A percentile compares a stretch with the other conserved stretches of the same genome.
These are phyloP conservation scores for Tuber aestivum DNA, from an alignment of 495 filamentous ascomycete genomes.

Conservation along the genomic window DNA sequence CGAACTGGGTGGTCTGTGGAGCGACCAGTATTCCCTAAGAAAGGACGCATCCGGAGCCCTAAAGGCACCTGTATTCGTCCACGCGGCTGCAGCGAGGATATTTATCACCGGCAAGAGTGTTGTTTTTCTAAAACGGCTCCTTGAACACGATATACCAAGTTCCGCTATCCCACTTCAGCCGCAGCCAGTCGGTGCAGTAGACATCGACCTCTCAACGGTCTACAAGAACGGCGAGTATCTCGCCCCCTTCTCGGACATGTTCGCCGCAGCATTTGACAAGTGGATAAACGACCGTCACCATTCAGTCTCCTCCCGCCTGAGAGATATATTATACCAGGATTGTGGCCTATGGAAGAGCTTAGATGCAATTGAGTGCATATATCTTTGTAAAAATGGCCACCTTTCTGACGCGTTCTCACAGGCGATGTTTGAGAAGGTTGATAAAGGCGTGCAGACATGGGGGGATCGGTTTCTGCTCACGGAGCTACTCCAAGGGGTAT, in stretches of 20 bases:
- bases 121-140: slow-evolving; percentile 66
- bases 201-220: slow-evolving; percentile 54
- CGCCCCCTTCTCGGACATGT: slow-evolving; percentile 69
- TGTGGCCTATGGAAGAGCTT: slow-evolving; percentile 63
- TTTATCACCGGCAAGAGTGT: slow-evolving; percentile 84
- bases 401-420: slow-evolving; percentile 57
- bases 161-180: not conserved
- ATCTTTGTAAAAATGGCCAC: slow-evolving; percentile 65
- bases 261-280: slow-evolving; percentile 59
- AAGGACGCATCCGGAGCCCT: slow-evolving; percentile 52
- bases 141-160: slow-evolving; percentile 43
- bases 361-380: slow-evolving; percentile 63
- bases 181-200: slow-evolving; percentile 39
- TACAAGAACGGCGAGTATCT: slow-evolving; percentile 49
- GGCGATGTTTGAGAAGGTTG: slow-evolving; percentile 71
- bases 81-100: slow-evolving; percentile 59
- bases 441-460: slow-evolving; percentile 62
- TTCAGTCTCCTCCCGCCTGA: slow-evolving; percentile 58
- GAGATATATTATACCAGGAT: slow-evolving; percentile 58
- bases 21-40: slow-evolving; percentile 62
- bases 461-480: slow-evolving; percentile 76
- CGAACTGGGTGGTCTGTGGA: slow-evolving; percentile 65
- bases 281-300: slow-evolving; percentile 71
- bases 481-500: slow-evolving; percentile 66
- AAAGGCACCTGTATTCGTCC: slow-evolving; percentile 68